phyloP scores from a whole-genome alignment of 2,329 filamentous ascomycete species.

The Botryotinia convoluta region DNA sequence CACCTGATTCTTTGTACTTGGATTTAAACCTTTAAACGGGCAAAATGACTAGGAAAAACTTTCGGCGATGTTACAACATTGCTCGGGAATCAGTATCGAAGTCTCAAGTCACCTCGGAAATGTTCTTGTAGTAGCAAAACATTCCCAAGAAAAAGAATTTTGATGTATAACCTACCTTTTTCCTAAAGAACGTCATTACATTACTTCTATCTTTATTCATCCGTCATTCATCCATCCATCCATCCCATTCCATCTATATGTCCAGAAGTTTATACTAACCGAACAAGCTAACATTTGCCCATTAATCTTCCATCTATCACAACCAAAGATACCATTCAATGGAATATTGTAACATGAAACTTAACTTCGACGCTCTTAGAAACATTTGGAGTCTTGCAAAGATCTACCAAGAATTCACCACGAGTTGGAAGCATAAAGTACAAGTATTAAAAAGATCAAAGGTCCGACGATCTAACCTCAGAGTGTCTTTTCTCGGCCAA shows the following conservation, averaged over 20 bases:
- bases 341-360: rapidly evolving
- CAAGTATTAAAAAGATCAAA: not conserved
- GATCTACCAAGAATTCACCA: not conserved
- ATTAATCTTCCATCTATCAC: not conserved
- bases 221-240: not conserved
- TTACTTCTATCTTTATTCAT: not conserved
- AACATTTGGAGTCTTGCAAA: not conserved
- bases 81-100: no score
- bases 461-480: not conserved
- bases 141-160: not conserved
- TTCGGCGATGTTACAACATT: no score
- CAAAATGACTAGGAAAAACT: no score
- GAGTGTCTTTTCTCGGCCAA: conserved; percentile 18
- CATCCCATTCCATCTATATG: no score
- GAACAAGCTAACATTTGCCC: not conserved
- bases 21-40: no score
- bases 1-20: no score
- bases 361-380: no score
- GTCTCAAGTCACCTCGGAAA: not conserved
- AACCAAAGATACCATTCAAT: no score
- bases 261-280: not conserved
- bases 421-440: not conserved
- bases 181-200: not conserved
- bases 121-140: not conserved
- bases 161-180: not conserved